A percentile compares a stretch with the other conserved stretches of the same genome.
Evolutionary conservation across 495 filamentous ascomycete species (phyloP).

Genomic region (Penicillium samsonianum): DNA sequence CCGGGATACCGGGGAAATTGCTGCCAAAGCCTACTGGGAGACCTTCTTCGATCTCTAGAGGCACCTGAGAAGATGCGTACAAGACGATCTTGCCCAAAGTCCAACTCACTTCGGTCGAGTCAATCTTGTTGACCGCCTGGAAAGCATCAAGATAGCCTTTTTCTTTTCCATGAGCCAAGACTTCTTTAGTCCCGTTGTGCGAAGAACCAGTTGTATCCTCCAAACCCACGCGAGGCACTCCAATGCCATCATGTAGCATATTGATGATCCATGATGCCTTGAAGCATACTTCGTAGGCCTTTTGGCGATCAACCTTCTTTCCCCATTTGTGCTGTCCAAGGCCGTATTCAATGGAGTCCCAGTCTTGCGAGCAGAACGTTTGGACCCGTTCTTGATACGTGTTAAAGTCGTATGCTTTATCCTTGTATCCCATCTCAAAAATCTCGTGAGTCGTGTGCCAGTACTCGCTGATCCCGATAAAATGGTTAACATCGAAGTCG

Average conservation of each 20-base stretch:
- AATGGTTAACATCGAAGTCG: slow-evolving; percentile 97
- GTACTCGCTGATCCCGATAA: slow-evolving; percentile 96
- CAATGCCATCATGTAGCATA: slow-evolving; percentile 92
- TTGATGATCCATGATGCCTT: slow-evolving; percentile 98
- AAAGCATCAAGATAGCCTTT: slow-evolving; percentile 88
- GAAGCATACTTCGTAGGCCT: slow-evolving; percentile 87
- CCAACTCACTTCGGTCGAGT: slow-evolving; percentile 95
- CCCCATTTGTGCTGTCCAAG: slow-evolving; percentile 68
- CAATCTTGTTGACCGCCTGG: slow-evolving; percentile 90
- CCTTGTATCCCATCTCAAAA: slow-evolving; percentile 77
- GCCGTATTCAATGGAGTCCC: slow-evolving; percentile 68
- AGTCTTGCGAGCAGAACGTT: slow-evolving; percentile 82
- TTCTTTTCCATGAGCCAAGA: slow-evolving; percentile 66
- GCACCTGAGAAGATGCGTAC: slow-evolving; percentile 88
- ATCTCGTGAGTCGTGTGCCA: slow-evolving; percentile 98
- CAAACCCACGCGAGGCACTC: slow-evolving; percentile 84
- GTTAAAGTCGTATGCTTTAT: slow-evolving; percentile 87
- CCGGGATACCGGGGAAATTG: slow-evolving; percentile 67
- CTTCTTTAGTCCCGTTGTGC: slow-evolving; percentile 75
- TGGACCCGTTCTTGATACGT: slow-evolving; percentile 85
- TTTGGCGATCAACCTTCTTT: slow-evolving; percentile 72
- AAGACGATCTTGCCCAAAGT: slow-evolving; percentile 97
- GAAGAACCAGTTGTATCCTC: slow-evolving; percentile 54
- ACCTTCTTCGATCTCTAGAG: slow-evolving; percentile 55
- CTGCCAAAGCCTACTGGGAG: slow-evolving; percentile 89